Base-by-base conservation (phyloP, 495 filamentous ascomycete species). In the Cryomyces antarcticus region DNA sequence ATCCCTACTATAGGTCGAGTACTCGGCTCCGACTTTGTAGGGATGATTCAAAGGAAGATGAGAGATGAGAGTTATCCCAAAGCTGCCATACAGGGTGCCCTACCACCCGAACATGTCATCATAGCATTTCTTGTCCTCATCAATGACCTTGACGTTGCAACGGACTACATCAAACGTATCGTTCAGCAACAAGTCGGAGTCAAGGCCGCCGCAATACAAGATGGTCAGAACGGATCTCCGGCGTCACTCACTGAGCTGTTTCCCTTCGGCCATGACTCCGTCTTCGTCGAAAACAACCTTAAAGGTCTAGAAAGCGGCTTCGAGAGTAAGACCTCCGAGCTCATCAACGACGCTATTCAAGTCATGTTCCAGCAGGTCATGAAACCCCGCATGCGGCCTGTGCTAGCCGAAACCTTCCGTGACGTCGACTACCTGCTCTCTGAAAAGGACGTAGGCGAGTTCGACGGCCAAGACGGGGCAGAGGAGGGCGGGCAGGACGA, bases 1-100 rank as follows among this genome's bases (percentile, higher is more conserved):
- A 67, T 95, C 33, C 78, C 86, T 2, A 78, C 75, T 0, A 67
- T 94, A n/a, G 71, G 75, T 35, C 72, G 83, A 40, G 76, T 97
- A n/a, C 73, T 97, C 6, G 80, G 83, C 34, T 76, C 79, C 24
- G 89, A 96, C 61, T 96, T 96, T 53, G 73, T 96, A 46, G 83
- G 84, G 54, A 93, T 97, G 84, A 80, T 93, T 24, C 89, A 95
- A 52, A 78, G 88, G 36, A 93, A 88, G 55, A 94, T 97, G 89
- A 78, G 85, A 38, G 86, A 95, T 54, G 88, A 96, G 55, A 77
- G 72, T 48, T 95, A 94, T 58, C 87, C 86, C 0, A 78, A 79
- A 49, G 65, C 77, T 6, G 58, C 71, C 4, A 71, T 82, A 9
- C 77, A 82, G 54, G 84, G 85, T 37, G 75, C 71, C 7, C 62